phyloP scores from a whole-genome alignment of 495 filamentous ascomycete species.

The Mytilinidion resinicola region DNA sequence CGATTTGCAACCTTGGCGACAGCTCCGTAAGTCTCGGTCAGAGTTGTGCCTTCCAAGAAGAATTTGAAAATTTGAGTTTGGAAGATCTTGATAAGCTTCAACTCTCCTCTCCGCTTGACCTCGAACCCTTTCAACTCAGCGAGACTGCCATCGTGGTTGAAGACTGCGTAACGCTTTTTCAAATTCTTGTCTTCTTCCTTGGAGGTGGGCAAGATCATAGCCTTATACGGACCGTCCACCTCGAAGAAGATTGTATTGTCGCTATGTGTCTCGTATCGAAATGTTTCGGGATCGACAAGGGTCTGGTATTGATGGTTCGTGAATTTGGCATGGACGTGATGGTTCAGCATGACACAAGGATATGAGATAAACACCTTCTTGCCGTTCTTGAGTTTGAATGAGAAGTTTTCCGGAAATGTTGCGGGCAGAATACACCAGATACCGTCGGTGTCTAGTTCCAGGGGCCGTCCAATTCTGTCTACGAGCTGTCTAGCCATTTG shows the following conservation, averaged over 20 bases:
- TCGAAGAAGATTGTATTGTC: constrained; percentile 99
- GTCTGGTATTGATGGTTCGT: constrained; percentile 98
- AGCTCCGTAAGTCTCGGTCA: constrained; percentile 81
- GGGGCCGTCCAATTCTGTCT: constrained; percentile 83
- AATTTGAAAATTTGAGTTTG: constrained; percentile 99
- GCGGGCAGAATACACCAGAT: constrained; percentile 99
- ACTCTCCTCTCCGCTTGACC: constrained; percentile 92
- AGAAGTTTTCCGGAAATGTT: constrained; percentile 94
- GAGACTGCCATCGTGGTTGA: constrained; percentile 93
- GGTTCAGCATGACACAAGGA: constrained; percentile 98
- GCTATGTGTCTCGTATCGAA: constrained; percentile 89
- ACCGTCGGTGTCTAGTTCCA: constrained; percentile 98
- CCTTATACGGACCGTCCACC: constrained; percentile 93
- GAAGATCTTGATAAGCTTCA: constrained; percentile 99
- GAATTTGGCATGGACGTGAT: constrained; percentile 89
- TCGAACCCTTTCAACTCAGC: constrained; percentile 99
- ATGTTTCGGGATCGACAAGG: constrained; percentile 66
- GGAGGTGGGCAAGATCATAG: constrained; percentile 95
- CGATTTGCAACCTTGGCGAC: constrained; percentile 93
- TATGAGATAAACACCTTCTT: constrained; percentile 95
- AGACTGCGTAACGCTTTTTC: constrained; percentile 98
- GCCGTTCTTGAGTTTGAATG: constrained; percentile 87
- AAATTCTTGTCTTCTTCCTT: constrained; percentile 99
- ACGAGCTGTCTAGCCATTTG: constrained; percentile 93
- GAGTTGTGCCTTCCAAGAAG: constrained; percentile 83